phyloP scores from a whole-genome alignment of 441 rosid genomes.

The Gossypium lobatum region DNA sequence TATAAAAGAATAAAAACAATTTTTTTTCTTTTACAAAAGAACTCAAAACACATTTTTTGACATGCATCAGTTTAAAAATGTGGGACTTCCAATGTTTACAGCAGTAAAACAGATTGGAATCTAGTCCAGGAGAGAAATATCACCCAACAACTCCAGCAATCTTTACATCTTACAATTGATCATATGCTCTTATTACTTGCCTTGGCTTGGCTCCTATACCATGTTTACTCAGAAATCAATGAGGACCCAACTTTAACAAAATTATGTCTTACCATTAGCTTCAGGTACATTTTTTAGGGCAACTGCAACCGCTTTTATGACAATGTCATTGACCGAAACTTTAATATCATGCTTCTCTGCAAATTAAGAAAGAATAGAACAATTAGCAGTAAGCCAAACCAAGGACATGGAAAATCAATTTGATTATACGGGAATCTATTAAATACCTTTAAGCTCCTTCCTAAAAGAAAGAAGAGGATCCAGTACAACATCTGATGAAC shows the following conservation, averaged over 20 bases:
- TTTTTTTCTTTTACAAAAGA: not conserved
- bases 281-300: constrained; percentile 77
- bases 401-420: constrained; percentile 18
- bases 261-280: constrained; percentile 75
- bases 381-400: constrained; percentile 24
- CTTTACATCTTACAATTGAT: not conserved
- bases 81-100: not conserved
- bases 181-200: not conserved
- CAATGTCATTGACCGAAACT: constrained; percentile 94
- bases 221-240: constrained; percentile 8
- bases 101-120: not conserved
- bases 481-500: constrained; percentile 71
- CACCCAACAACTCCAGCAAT: not conserved
- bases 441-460: constrained; percentile 82
- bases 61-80: not conserved
- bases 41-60: not conserved
- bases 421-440: constrained; percentile 12
- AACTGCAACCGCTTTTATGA: constrained; percentile 86
- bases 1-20: not conserved
- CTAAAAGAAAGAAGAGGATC: constrained; percentile 93
- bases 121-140: not conserved
- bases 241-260: constrained; percentile 13
- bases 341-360: constrained; percentile 77
- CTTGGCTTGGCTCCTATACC: constrained; percentile 3
- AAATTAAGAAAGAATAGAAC: constrained; percentile 22